Percentiles rank a stretch among this genome's conserved stretches.
Conservation (phyloP, 1,139 yeast species). For the Geotrichum restrictum region DNA sequence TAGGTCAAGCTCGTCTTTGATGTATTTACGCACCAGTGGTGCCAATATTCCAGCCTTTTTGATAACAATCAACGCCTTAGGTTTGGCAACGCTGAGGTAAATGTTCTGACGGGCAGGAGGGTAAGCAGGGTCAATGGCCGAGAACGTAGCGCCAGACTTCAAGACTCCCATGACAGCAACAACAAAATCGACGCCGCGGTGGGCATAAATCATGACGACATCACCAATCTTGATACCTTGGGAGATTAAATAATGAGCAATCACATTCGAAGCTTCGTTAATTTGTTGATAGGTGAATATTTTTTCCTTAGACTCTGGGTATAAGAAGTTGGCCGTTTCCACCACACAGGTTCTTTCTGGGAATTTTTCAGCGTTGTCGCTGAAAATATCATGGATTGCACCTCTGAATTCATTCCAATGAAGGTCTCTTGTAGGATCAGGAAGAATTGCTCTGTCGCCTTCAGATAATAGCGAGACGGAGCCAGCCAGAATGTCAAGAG, state of each 20-base stretch:
- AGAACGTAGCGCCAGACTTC: slow-evolving; percentile 97
- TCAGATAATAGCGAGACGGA: slow-evolving; percentile 61
- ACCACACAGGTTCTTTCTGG: slow-evolving; percentile 90
- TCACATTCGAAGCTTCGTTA: slow-evolving; percentile 87
- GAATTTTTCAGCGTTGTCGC: slow-evolving; percentile 70
- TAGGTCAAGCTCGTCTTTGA: slow-evolving; percentile 65
- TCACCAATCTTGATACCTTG: slow-evolving; percentile 87
- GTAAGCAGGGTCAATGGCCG: slow-evolving; percentile 97
- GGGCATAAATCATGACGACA: slow-evolving; percentile 94
- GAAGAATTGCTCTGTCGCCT: slow-evolving; percentile 57
- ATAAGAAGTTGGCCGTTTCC: slow-evolving; percentile 73
- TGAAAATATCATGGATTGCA: slow-evolving; percentile 92
- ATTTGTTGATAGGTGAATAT: slow-evolving; percentile 79
- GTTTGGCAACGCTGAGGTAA: slow-evolving; percentile 88
- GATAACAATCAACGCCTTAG: slow-evolving; percentile 82
- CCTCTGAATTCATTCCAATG: slow-evolving; percentile 93
- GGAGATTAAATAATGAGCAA: slow-evolving; percentile 79
- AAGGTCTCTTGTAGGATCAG: slow-evolving; percentile 81
- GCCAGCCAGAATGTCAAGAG: slow-evolving; percentile 48
- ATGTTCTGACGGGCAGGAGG: slow-evolving; percentile 97
- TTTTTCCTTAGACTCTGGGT: slow-evolving; percentile 54
- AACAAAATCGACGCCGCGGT: slow-evolving; percentile 94
- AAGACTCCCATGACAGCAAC: slow-evolving; percentile 96
- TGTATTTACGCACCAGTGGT: slow-evolving; percentile 70
- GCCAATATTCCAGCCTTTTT: slow-evolving; percentile 85